Base-by-base conservation (phyloP, 495 filamentous ascomycete species). In the Tuber indicum region DNA sequence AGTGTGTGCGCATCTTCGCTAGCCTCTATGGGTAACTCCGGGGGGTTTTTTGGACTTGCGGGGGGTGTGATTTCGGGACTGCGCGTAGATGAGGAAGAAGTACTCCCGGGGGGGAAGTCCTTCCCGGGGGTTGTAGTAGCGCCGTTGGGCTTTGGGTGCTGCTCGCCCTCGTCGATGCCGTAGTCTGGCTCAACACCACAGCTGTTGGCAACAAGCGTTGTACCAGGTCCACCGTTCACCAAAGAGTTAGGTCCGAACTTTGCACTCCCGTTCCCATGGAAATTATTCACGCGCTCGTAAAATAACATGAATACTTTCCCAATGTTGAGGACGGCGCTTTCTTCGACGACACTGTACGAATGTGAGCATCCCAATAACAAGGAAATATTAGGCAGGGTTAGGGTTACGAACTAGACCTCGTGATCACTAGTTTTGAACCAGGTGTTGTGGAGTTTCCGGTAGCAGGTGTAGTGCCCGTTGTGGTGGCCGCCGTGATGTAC, bases 221-320 rank as follows among this genome's bases (percentile, higher is more conserved):
- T 26, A 36, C 26, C 26, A 66, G 36, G 58, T 66, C 26, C 26
- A 12, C 58, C 58, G 5, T 19, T 66, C 32, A 66, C 26, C 26
- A 17, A 66, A 36, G 26, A 19, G 58, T 36, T 36, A 36, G 16
- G 17, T 32, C n/a, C 43, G 6, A 72, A 19, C n/a, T 26, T n/a
- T n/a, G 23, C 62, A 42, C 19, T 44, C 36, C 21, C 23, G 17
- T 47, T 42, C 21, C 9, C 10, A 32, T 19, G 14, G 23, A 36
- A 19, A 3, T 39, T 8, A 36, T 69, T 71, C 19, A 32, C 32
- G 44, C 86, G 87, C 82, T 99, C 96, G 81, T 98, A 99, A 85
- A 99, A 98, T 14, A 98, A 87, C 95, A 99, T 98, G 81, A 98
- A 98, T 1, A 92, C 95, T 21, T 92, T 94, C n/a, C 90, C 89